Base-by-base conservation (phyloP, 1,139 yeast species). In the Hyphopichia khmerensis region DNA sequence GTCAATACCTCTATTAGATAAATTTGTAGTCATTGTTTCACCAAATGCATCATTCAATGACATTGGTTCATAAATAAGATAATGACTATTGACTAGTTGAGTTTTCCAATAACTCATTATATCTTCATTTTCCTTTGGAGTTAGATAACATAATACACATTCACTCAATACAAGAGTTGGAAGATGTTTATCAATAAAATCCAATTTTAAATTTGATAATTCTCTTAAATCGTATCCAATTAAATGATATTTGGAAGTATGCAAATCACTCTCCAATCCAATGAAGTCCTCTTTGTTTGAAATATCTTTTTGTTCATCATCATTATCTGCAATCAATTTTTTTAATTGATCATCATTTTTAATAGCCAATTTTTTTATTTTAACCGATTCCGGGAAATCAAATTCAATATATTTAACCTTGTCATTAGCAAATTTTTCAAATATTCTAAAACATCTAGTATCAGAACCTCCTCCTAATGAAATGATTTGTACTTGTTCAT, bases 381-480 rank as follows among this genome's bases (percentile, higher is more conserved):
- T 67, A 1, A 80, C 75, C 2, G 89, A 78, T 23, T 74, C 82
- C 1, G 76, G 72, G 55, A 87, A 91, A 61, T 93, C 99, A 19
- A 89, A 58, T 59, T 93, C 99, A 41, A 84, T 72, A 56, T 82
- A 85, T 27, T 59, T 54, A 3, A 41, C 15, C 4, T 48, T 33
- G 2, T 46, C 40, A 26, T 40, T 24, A 2, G 45, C 40, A 35
- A 51, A 41, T n/a, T 54, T 37, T 3, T 60, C 52, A 37, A 87
- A 59, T 2, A 81, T 44, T 5, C 69, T 60, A 55, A 88, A 87
- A 6, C 79, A 75, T 45, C 98, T 64, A 1, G 97, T 83, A 61
- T 93, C 99, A n/a, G 95, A 87, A 1, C 99, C 99, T n/a, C 97
- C 88, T 0, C 99, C 99, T 18, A 93, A 63, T 4, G 95, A 89